Evolutionary conservation across 495 filamentous ascomycete genomes (phyloP).

Genomic region (Aspergillus kassunensis): DNA sequence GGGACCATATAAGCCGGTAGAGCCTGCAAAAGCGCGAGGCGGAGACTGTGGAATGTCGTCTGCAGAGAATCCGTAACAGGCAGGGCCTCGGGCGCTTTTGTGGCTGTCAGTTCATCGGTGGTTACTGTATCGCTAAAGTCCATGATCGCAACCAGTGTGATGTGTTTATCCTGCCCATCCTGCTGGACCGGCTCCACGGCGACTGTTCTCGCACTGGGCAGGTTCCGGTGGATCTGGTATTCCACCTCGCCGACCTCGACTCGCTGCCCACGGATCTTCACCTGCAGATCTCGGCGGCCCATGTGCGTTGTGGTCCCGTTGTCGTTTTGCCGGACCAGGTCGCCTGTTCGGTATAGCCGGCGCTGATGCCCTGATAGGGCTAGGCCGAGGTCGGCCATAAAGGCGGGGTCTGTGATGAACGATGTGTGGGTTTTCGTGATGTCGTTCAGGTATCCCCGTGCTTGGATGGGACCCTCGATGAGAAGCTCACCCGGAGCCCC

Average conservation of each 20-base stretch:
- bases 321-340: conserved; percentile 13
- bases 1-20: background rate
- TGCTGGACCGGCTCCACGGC: conserved; percentile 1
- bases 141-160: background rate
- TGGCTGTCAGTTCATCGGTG: too few relatives aligned
- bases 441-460: conserved; percentile 38
- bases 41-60: too few relatives aligned
- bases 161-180: background rate
- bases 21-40: too few relatives aligned
- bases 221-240: conserved; percentile 1
- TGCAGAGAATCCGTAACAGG: too few relatives aligned
- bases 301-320: conserved; percentile 19
- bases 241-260: conserved; percentile 45
- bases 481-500: conserved; percentile 44
- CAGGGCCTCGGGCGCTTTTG: too few relatives aligned
- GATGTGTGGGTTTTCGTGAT: conserved; percentile 24
- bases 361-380: background rate
- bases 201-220: background rate
- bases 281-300: conserved; percentile 25
- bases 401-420: conserved; percentile 34
- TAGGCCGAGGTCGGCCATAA: conserved; percentile 23
- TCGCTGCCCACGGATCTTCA: conserved; percentile 43
- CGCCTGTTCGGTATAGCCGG: conserved; percentile 25
- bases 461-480: conserved; percentile 42
- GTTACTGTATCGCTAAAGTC: background rate